Evolutionary conservation across 1,284 basidiomycete species (phyloP), one percentile per base, ranked within the genome.

Genomic region (Ustilago shanxiensis): DNA sequence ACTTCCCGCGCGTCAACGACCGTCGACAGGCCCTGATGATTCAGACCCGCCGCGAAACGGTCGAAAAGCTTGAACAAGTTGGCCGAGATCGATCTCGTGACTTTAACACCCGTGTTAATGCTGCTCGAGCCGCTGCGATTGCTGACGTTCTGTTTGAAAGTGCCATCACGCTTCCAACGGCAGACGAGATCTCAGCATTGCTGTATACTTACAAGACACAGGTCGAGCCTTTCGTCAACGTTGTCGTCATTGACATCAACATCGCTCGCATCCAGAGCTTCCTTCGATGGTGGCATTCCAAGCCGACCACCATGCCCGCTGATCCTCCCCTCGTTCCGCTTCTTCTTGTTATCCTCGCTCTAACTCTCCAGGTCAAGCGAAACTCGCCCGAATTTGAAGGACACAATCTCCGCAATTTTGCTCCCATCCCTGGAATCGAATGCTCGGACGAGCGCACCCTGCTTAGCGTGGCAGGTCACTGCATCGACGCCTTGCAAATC

Each of bases 241-340:
- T 78, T 28, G 75, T 79, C 14, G 62, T 79, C 24, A 77, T 82
- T 29, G 73, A 79, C 55, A 72, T 83, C 65, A 78, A 81, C 71
- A 70, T 74, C 39, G 65, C 80, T 9, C 71, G 82, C 37, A 75
- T 83, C 39, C 68, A 75, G 60, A 71, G 67, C 58, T 81, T 81
- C 66, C 67, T 80, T 2, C 60, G 70, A 45, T 83, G 82, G 82
- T 83, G 78, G 76, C 80, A 83, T 24, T 74, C 66, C 50, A 76
- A 79, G 33, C 79, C 76, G n/a, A 72, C 70, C 50, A 79, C 72
- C 28, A 72, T 83, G 66, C 81, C 80, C 28, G 68, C 79, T n/a
- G 81, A 83, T 41, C 76, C 81, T 44, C 76, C 79, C 2, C 65
- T 83, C 8, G 79, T 81, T 4, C 81, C 81, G 4, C 58, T 83